Base-by-base conservation (phyloP, 345 rosid species). In the Laguncularia racemosa region DNA sequence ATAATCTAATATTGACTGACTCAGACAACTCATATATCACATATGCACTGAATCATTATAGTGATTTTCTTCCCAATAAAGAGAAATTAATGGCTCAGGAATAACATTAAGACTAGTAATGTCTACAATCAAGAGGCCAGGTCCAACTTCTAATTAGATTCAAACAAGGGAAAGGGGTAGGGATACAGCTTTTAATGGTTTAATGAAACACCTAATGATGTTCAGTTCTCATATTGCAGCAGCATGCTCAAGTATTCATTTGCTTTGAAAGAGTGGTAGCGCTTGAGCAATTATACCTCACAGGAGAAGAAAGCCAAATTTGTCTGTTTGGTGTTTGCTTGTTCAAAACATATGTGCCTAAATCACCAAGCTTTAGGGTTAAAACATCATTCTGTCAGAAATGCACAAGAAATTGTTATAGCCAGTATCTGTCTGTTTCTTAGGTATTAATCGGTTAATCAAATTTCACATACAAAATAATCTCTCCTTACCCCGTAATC, bases 251-350 rank as follows among this genome's bases (percentile, higher is more conserved):
- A 19, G 51, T 15, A 19, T 14, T 14, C 17, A 48, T 48, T n/a
- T 48, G 51, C 11, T 48, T 12, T 48, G 51, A 48, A 48, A 19
- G 16, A 16, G 43, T 8, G 18, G 43, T 14, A 21, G 17, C 16
- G 19, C 4, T 14, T 18, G n/a, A 13, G 6, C 5, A 11, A n/a
- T 44, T 46, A 44, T 75, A 91, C 95, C 95, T 91, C 64, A 81
- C 75, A 0, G 98, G 96, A 16, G 98, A 91, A 66, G 98, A 85
- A 52, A 89, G 73, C 96, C 98, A 83, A 62, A 92, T 82, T 69
- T 92, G 96, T 55, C 95, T 75, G 73, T 89, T 89, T 4, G 96
- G 96, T 16, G 96, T 81, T 71, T 88, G 96, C 64, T 92, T 92
- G 59, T 92, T 92, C 73, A 92, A 55, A 28, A 89, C 93, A 70